These are phyloP conservation scores for Bryoerythrophyllum caledonicum DNA, from an alignment of 225 moss, liverwort and hornwort species.

Conservation along the genomic window DNA sequence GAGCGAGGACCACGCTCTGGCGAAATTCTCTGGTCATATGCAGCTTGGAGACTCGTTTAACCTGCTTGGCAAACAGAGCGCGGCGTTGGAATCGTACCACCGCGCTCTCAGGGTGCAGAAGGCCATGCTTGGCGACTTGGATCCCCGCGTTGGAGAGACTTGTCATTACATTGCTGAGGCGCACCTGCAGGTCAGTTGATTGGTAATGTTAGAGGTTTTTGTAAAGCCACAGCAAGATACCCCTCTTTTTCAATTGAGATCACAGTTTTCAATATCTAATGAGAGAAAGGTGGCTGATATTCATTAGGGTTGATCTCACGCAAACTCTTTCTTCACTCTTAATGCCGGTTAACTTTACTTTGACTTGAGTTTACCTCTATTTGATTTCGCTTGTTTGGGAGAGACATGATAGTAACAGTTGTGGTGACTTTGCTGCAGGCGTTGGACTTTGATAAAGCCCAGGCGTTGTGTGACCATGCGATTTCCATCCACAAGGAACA, in stretches of 20 bases:
- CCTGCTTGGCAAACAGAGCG: constrained; percentile 84
- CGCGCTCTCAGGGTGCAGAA: constrained; percentile 81
- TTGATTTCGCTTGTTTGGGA: no score
- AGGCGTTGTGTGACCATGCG: constrained; percentile 81
- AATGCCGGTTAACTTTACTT: no score
- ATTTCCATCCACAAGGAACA: constrained; percentile 82
- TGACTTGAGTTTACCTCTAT: no score
- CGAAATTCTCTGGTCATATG: constrained; percentile 93
- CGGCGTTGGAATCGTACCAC: constrained; percentile 78
- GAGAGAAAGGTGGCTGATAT: no score
- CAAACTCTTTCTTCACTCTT: no score
- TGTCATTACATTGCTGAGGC: constrained; percentile 98
- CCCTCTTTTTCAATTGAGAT: no score
- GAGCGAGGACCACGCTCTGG: constrained; percentile 84
- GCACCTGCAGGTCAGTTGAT: constrained; percentile 78
- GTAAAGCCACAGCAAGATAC: neutral
- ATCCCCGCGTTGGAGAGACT: constrained; percentile 93
- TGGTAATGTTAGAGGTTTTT: neutral
- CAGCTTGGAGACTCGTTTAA: constrained; percentile 94
- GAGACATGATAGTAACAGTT: neutral
- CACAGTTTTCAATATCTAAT: no score
- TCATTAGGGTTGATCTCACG: no score
- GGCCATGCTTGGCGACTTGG: constrained; percentile 86
- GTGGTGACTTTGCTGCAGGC: constrained; percentile 54
- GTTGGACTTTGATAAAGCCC: constrained; percentile 91